Percentiles rank a stretch among this genome's conserved stretches.
These are phyloP conservation scores for Urochloa ruziziensis DNA, from an alignment of 176 grass and related monocot species.

Conservation along the genomic window DNA sequence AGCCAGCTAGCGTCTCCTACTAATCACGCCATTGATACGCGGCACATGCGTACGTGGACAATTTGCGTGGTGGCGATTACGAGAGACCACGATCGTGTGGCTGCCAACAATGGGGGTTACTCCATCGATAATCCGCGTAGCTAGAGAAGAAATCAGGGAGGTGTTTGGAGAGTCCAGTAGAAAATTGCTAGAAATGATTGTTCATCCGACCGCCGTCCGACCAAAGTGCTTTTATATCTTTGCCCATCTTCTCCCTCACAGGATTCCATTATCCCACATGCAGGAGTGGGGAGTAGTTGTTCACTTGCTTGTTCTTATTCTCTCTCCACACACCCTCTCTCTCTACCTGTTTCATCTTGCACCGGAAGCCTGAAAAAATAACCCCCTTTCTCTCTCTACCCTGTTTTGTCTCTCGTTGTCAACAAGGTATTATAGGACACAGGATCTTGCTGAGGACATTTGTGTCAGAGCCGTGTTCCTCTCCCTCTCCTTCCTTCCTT, in stretches of 20 bases:
- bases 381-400: neutral
- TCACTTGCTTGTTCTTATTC: neutral
- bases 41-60: neutral
- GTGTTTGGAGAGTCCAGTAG: neutral
- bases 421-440: slow-evolving; percentile 58
- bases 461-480: slow-evolving; percentile 76
- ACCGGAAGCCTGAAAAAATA: neutral
- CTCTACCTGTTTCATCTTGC: neutral
- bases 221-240: slow-evolving; percentile 27
- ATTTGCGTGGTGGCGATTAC: neutral
- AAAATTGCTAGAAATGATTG: neutral
- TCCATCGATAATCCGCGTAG: neutral
- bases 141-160: neutral
- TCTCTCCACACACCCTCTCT: neutral
- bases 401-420: slow-evolving; percentile 54
- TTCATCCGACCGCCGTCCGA: slow-evolving; percentile 40
- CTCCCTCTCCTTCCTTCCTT: neutral
- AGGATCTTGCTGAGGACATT: slow-evolving; percentile 55
- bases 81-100: neutral
- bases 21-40: neutral
- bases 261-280: slow-evolving; percentile 38
- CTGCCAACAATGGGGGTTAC: neutral
- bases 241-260: neutral
- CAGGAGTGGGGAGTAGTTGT: slow-evolving; percentile 26
- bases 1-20: neutral